Conservation (phyloP, 2,329 filamentous ascomycete species). For the Penicillium palitans region DNA sequence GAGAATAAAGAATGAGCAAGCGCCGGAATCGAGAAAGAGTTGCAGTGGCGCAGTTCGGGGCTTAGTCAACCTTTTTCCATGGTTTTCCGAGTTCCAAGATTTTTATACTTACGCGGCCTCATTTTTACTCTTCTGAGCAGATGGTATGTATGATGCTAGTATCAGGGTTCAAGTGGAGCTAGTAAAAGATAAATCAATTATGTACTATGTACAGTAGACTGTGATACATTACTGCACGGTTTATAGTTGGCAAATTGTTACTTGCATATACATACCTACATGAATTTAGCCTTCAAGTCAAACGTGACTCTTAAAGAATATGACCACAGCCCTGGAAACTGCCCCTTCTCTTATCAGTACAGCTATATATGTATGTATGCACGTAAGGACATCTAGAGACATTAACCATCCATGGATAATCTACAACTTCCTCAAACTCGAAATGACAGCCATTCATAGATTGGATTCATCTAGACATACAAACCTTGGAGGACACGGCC, state of each 20-base stretch:
- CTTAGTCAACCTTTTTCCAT: slow-evolving; percentile 4
- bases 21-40: neutral
- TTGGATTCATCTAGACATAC: slow-evolving; percentile 25
- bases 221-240: no score
- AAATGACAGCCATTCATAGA: slow-evolving; percentile 9
- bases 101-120: slow-evolving; percentile 3
- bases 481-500: slow-evolving; percentile 14
- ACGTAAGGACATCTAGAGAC: neutral
- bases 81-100: neutral
- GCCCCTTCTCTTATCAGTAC: no score
- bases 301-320: no score
- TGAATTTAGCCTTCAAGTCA: no score
- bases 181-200: no score
- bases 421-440: neutral
- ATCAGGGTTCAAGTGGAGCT: neutral
- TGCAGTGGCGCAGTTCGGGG: slow-evolving; percentile 3
- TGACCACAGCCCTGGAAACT: no score
- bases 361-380: neutral
- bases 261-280: no score
- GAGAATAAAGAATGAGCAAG: neutral
- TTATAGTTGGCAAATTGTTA: neutral
- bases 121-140: neutral
- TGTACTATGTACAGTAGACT: no score
- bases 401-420: neutral
- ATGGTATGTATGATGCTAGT: neutral